A percentile compares a stretch with the other conserved stretches of the same genome.
These are phyloP conservation scores for Puccinia polysora DNA, from an alignment of 1,284 basidiomycete species.

Conservation along the genomic window DNA sequence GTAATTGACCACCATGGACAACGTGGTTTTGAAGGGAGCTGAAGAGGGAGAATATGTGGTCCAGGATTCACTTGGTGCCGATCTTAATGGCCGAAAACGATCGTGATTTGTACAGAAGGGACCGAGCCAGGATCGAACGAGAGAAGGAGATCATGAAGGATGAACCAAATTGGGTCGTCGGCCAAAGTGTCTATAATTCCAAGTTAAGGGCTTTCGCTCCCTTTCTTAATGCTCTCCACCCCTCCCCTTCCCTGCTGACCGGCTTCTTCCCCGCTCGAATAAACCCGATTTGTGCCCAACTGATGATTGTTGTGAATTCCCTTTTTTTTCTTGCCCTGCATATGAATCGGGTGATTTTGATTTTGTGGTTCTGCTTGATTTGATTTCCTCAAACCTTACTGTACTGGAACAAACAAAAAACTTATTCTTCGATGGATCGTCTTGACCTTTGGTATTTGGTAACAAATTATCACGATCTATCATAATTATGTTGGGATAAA, in stretches of 20 bases:
- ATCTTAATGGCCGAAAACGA: constrained; percentile 87
- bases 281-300: neutral
- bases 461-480: too few relatives aligned
- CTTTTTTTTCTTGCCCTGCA: neutral
- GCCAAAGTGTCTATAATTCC: constrained; percentile 40
- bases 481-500: too few relatives aligned
- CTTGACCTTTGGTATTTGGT: too few relatives aligned
- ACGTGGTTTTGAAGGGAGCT: constrained; percentile 68
- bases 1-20: too few relatives aligned
- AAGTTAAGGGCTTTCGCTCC: constrained; percentile 29
- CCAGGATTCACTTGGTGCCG: constrained; percentile 89
- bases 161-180: constrained; percentile 70
- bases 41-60: constrained; percentile 88
- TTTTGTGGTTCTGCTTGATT: neutral
- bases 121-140: constrained; percentile 70
- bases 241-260: neutral
- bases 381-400: neutral
- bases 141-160: constrained; percentile 95
- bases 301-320: neutral
- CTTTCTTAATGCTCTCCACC: neutral
- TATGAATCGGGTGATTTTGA: too few relatives aligned
- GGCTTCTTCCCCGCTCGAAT: neutral
- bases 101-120: constrained; percentile 77
- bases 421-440: too few relatives aligned
- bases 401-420: too few relatives aligned